phyloP scores from a whole-genome alignment of 805 yeast genomes.

The Naumovozyma dairenensis region DNA sequence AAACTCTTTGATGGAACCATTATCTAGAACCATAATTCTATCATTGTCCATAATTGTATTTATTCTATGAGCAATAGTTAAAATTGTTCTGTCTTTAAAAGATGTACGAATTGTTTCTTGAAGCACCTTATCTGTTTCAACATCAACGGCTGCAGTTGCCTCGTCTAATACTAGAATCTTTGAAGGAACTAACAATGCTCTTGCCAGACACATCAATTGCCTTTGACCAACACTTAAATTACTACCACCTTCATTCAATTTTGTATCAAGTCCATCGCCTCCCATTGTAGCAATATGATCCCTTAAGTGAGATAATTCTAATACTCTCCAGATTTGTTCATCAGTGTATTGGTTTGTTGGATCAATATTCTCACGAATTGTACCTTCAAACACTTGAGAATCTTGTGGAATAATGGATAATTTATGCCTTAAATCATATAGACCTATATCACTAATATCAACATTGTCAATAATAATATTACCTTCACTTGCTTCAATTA shows the following conservation, averaged over 20 bases:
- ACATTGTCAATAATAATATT: conserved; percentile 61
- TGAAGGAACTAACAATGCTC: conserved; percentile 59
- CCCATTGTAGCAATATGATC: conserved; percentile 48
- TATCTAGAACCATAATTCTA: conserved; percentile 62
- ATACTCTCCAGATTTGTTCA: conserved; percentile 73
- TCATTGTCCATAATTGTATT: conserved; percentile 79
- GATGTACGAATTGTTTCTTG: conserved; percentile 72
- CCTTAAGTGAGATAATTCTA: conserved; percentile 71
- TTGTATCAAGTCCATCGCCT: conserved; percentile 44
- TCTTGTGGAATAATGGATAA: conserved; percentile 89
- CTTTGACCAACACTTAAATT: conserved; percentile 72
- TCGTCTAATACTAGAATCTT: conserved; percentile 68
- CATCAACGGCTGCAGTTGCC: conserved; percentile 86
- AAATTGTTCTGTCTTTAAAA: conserved; percentile 65
- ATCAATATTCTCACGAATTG: conserved; percentile 77
- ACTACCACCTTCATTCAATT: conserved; percentile 56
- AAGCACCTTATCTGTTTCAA: conserved; percentile 67
- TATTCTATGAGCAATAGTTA: conserved; percentile 78
- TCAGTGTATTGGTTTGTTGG: conserved; percentile 63
- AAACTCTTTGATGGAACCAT: conserved; percentile 67
- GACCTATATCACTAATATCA: conserved; percentile 57
- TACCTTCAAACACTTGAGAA: conserved; percentile 84
- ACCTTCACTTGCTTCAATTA: conserved; percentile 72
- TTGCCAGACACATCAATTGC: conserved; percentile 71
- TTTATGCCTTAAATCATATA: conserved; percentile 65